Base-by-base conservation (phyloP, 2,329 filamentous ascomycete genomes). In the Trichoderma oligosporum region DNA sequence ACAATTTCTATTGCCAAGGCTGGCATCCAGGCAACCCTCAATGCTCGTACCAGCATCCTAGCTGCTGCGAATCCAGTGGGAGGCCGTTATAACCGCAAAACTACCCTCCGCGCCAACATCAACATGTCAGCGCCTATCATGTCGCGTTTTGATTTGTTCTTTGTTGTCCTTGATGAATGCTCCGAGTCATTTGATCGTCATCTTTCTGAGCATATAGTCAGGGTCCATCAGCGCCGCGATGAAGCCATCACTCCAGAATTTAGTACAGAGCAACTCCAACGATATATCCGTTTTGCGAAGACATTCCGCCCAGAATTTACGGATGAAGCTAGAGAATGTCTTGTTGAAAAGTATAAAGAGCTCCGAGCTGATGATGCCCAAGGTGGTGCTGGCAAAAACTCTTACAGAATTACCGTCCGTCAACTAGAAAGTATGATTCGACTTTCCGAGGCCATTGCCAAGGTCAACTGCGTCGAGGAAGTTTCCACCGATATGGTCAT, bases 61-160 rank as follows among this genome's bases (percentile, higher is more conserved):
- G 94, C 94, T 0, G 94, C 94, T 6, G 94, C 94, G 27, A 99
- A 99, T 72, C 94, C 94, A 0, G 91, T 99, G 4, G 91, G 91
- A 25, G 94, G 94, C 11, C 85, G 94, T n/a, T 96, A 99, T 75
- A 96, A 99, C 76, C 89, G 93, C 67, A 99, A 97, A 78, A 87
- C 89, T 0, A 96, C 94, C 0, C 82, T 99, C 6, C 84, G 94
- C 51, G 85, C 90, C 61, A 99, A 99, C 73, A 93, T 99, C 75
- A 97, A 97, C 76, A 97, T 99, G 89, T 93, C 88, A 24, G 94
- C 94, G 1, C 94, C 94, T 58, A 99, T 99, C 77, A 99, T 99
- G 94, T 96, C 91, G 53, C 89, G 94, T 79, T 99, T 99, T 74
- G 94, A 99, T 77, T 80, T 99, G 8, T 99, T 99, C 81, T 99